A percentile compares a stretch with the other conserved stretches of the same genome.
These are phyloP conservation scores for Perkinsela sp. DNA, from an alignment of 208 protist genomes.

Conservation along the genomic window DNA sequence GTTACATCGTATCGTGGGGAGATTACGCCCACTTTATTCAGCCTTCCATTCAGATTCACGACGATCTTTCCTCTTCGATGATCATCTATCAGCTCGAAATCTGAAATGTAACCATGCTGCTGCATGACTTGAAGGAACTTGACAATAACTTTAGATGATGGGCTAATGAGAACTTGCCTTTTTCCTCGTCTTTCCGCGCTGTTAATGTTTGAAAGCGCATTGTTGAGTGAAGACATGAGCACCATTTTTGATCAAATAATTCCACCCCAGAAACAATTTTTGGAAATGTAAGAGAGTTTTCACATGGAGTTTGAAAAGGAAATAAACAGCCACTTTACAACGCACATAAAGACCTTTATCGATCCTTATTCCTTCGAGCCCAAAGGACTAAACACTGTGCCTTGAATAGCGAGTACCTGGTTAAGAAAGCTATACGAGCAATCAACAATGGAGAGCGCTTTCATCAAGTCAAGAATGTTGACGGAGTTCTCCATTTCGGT, in stretches of 20 bases:
- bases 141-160: slow-evolving; percentile 96
- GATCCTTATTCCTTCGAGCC: background rate
- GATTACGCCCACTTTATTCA: slow-evolving; percentile 99
- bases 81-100: slow-evolving; percentile 99
- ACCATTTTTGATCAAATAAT: too few species aligned
- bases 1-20: slow-evolving; percentile 91
- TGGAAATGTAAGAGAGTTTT: too few species aligned
- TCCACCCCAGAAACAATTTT: too few species aligned
- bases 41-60: slow-evolving; percentile 95
- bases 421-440: background rate
- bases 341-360: background rate
- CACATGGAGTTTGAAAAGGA: too few species aligned
- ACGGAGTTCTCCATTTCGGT: slow-evolving; percentile 1
- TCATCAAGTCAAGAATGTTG: slow-evolving; percentile 1
- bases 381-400: slow-evolving; percentile 1
- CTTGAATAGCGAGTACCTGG: background rate
- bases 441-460: background rate
- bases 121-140: slow-evolving; percentile 99
- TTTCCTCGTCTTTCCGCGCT: slow-evolving; percentile 97
- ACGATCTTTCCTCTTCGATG: slow-evolving; percentile 98
- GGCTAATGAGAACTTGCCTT: slow-evolving; percentile 96
- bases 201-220: slow-evolving; percentile 89
- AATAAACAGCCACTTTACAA: too few species aligned
- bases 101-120: slow-evolving; percentile 99
- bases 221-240: slow-evolving; percentile 91